A percentile compares a stretch with the other conserved stretches of the same genome.
These are phyloP conservation scores for Xylaria sp. DNA, from an alignment of 2,329 filamentous ascomycete species.

Conservation along the genomic window DNA sequence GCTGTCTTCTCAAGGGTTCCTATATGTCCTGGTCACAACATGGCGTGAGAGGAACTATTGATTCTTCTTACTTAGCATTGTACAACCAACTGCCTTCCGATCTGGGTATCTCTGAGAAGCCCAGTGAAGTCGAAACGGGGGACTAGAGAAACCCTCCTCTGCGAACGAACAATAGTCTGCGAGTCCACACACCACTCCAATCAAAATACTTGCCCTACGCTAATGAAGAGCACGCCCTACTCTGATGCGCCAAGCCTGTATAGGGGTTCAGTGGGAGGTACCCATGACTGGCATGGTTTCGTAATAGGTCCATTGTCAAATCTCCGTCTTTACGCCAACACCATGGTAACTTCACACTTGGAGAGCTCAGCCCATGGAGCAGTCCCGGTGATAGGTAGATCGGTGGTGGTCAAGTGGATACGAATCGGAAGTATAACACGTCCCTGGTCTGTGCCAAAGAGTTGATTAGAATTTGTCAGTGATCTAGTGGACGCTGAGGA, in stretches of 20 bases:
- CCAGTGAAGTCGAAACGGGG: not conserved
- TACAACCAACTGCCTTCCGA: not conserved
- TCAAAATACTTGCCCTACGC: not conserved
- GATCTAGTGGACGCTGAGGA: not conserved
- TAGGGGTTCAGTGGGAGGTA: not conserved
- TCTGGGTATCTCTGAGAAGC: not conserved
- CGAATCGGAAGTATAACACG: not conserved
- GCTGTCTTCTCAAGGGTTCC: not conserved
- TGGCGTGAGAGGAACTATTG: not conserved
- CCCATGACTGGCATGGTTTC: not conserved
- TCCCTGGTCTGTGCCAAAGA: not conserved
- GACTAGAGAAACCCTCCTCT: not conserved
- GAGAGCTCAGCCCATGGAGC: not conserved
- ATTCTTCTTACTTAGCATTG: not conserved
- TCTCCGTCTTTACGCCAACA: not conserved
- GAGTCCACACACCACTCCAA: not conserved
- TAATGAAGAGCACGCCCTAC: not conserved
- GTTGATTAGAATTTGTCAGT: not conserved
- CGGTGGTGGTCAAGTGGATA: not conserved
- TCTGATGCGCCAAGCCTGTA: not conserved
- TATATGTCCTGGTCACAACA: not conserved
- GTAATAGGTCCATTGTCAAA: not conserved
- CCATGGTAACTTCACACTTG: not conserved
- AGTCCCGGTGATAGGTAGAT: not conserved
- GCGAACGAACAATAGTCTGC: not conserved